phyloP scores from a whole-genome alignment of 2,329 filamentous ascomycete genomes.

The Sclerotinia glacialis region DNA sequence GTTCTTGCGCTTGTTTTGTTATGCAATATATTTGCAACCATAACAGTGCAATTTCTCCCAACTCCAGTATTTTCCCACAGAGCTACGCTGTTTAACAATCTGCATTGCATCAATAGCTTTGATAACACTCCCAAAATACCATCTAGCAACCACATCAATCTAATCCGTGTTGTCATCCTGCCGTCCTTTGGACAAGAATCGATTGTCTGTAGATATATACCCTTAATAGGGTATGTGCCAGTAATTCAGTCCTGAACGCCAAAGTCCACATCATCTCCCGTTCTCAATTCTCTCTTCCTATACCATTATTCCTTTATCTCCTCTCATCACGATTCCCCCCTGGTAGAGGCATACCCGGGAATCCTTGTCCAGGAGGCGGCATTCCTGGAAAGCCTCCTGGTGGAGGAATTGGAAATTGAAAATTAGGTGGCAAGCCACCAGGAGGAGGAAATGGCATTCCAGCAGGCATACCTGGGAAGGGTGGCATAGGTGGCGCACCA shows the following conservation, averaged over 20 bases:
- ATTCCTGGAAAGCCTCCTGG: slow-evolving; percentile 33
- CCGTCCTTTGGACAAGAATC: background rate
- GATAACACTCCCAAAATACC: background rate
- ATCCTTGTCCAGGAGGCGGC: slow-evolving; percentile 19
- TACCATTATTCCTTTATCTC: slow-evolving; percentile 18
- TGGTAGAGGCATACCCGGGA: slow-evolving; percentile 16
- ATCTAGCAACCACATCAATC: background rate
- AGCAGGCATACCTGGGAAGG: slow-evolving; percentile 40
- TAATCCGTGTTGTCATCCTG: background rate
- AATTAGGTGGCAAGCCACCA: slow-evolving; percentile 51
- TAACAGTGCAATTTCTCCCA: slow-evolving; percentile 9
- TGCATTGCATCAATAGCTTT: background rate
- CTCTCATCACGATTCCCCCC: slow-evolving; percentile 19
- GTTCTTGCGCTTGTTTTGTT: background rate
- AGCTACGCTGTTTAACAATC: background rate
- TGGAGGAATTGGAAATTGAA: slow-evolving; percentile 45
- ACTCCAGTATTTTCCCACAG: slow-evolving; percentile 3
- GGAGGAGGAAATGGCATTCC: slow-evolving; percentile 46
- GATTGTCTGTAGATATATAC: background rate
- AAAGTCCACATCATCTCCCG: slow-evolving; percentile 5
- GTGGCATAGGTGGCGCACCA: slow-evolving; percentile 28
- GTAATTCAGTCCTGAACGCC: slow-evolving; percentile 9
- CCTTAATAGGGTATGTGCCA: background rate
- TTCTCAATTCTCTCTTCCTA: background rate
- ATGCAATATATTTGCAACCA: background rate